Conservation (phyloP, 2,329 filamentous ascomycete genomes). For the Alternaria metachromatica region DNA sequence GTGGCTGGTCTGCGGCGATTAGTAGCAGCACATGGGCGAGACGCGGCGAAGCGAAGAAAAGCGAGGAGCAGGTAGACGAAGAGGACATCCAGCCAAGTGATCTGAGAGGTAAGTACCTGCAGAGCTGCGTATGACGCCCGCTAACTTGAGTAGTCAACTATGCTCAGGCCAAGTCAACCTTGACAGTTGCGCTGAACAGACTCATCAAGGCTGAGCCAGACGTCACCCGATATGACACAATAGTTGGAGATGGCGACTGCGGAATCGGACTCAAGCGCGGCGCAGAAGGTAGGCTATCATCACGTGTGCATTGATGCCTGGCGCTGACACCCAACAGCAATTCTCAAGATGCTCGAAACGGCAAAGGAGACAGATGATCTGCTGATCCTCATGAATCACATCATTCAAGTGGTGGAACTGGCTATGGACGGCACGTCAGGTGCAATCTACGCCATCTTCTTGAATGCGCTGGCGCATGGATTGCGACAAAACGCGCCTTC, state of each 20-base stretch:
- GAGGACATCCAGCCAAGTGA: constrained; percentile 60
- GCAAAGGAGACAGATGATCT: constrained; percentile 62
- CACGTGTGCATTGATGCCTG: constrained; percentile 36
- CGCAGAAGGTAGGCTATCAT: constrained; percentile 66
- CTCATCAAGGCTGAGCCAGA: constrained; percentile 70
- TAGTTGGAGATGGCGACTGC: constrained; percentile 90
- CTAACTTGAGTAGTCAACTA: constrained; percentile 57
- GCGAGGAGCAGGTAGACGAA: constrained; percentile 50
- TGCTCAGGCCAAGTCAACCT: constrained; percentile 56
- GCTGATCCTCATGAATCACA: constrained; percentile 64
- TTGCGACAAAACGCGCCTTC: constrained; percentile 61
- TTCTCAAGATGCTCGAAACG: constrained; percentile 51
- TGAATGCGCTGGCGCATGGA: constrained; percentile 81
- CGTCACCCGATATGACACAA: constrained; percentile 73
- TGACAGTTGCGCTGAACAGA: constrained; percentile 64
- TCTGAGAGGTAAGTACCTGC: constrained; percentile 54
- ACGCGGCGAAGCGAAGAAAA: constrained; percentile 50
- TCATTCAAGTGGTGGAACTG: constrained; percentile 69
- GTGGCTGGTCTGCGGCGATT: constrained; percentile 70
- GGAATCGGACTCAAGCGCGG: constrained; percentile 85
- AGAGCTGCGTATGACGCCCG: background rate
- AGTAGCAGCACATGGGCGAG: constrained; percentile 65
- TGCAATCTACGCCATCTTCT: constrained; percentile 85
- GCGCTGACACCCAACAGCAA: constrained; percentile 41
- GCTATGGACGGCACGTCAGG: constrained; percentile 78